phyloP scores from a whole-genome alignment of 1,284 basidiomycete species.

The Cryptococcus sp. region DNA sequence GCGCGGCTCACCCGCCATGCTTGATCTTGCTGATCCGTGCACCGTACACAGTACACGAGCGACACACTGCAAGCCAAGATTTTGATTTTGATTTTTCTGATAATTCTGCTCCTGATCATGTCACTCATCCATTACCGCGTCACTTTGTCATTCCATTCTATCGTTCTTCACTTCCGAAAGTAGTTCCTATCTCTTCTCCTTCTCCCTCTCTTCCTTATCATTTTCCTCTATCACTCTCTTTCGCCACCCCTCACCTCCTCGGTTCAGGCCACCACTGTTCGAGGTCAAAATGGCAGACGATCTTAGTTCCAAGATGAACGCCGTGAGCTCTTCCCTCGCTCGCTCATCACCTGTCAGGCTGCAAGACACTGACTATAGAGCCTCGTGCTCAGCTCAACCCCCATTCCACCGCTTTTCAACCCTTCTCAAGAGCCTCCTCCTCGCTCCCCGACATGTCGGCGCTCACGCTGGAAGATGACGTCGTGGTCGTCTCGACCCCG shows the following conservation, averaged over 20 bases:
- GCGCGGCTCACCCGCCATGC: no score
- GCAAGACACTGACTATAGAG: constrained; percentile 3
- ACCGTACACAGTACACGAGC: no score
- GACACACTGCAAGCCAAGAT: no score
- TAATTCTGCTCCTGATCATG: neutral
- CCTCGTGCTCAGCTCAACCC: constrained; percentile 1
- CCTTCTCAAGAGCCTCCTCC: neutral
- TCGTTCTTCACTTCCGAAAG: neutral
- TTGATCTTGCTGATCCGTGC: no score
- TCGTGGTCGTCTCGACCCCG: no score
- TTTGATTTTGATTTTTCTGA: neutral
- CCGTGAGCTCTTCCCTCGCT: constrained; percentile 5
- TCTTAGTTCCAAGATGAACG: neutral
- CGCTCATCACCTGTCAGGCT: neutral
- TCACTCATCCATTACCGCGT: neutral
- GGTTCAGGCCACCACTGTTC: neutral
- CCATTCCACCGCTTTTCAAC: neutral
- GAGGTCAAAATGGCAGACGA: neutral
- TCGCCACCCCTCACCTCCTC: neutral
- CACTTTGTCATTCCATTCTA: neutral
- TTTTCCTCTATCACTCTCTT: neutral
- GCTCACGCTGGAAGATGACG: neutral
- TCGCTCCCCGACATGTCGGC: neutral
- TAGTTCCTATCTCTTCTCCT: neutral
- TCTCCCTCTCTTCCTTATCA: neutral